Percentiles rank a stretch among this genome's conserved stretches.
Conservation (phyloP, 139 green algal genomes). For the Trebouxia sp. region DNA sequence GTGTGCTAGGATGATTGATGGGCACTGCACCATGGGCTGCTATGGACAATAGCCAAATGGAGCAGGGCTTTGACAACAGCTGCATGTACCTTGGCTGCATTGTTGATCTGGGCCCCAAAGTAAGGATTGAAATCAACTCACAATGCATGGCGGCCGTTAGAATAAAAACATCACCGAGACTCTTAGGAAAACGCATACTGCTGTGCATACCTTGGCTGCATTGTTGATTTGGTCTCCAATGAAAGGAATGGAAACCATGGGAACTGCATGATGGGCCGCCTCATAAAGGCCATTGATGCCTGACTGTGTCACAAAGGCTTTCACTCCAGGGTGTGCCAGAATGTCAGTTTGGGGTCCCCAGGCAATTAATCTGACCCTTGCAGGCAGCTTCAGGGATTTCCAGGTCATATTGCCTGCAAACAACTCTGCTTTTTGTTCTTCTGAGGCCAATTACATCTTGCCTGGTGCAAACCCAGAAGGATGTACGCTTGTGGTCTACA, state of each 20-base stretch:
- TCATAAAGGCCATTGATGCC: constrained; percentile 12
- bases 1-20: too few relatives aligned
- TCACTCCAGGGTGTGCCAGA: not conserved
- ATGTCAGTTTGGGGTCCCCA: constrained; percentile 13
- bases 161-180: not conserved
- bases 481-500: not conserved
- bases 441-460: not conserved
- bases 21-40: too few relatives aligned
- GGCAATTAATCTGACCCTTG: not conserved
- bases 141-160: not conserved
- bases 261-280: constrained; percentile 11
- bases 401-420: constrained; percentile 7
- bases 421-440: not conserved
- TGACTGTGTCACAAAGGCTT: not conserved
- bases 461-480: not conserved
- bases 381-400: not conserved
- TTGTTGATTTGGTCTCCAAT: constrained; percentile 17
- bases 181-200: not conserved
- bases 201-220: constrained; percentile 5
- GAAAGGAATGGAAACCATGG: not conserved
- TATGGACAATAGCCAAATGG: too few relatives aligned
- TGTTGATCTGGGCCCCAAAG: too few relatives aligned
- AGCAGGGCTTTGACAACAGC: too few relatives aligned
- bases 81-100: too few relatives aligned
- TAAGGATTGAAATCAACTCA: not conserved